phyloP scores from a whole-genome alignment of 176 grass and related monocot species.

The Phoenix dactylifera region DNA sequence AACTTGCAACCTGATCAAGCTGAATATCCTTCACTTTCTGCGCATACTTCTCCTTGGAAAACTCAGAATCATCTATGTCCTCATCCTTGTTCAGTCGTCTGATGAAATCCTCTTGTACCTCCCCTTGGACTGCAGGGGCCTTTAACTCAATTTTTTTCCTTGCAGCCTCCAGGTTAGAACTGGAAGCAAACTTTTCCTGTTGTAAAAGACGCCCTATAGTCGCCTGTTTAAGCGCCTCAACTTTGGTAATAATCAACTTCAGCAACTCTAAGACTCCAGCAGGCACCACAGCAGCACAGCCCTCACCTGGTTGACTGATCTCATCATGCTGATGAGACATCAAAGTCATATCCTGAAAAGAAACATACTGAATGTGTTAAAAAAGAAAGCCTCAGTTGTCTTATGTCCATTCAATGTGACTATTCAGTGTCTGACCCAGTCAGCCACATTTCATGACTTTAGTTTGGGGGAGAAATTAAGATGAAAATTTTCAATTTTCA shows the following conservation, averaged over 20 bases:
- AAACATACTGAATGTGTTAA: slow-evolving; percentile 2
- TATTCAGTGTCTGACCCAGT: too few relatives aligned
- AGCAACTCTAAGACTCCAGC: slow-evolving; percentile 36
- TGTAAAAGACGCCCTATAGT: slow-evolving; percentile 27
- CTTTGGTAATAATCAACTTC: slow-evolving; percentile 43
- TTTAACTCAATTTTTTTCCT: slow-evolving; percentile 30
- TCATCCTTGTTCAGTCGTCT: background rate
- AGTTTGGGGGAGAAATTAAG: too few relatives aligned
- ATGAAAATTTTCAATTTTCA: too few relatives aligned
- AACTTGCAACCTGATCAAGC: slow-evolving; percentile 14
- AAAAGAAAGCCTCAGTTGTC: background rate
- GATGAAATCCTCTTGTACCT: slow-evolving; percentile 32
- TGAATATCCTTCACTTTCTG: slow-evolving; percentile 13
- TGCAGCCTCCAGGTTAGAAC: slow-evolving; percentile 25
- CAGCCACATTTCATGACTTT: too few relatives aligned
- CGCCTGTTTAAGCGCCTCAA: slow-evolving; percentile 48
- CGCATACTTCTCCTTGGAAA: slow-evolving; percentile 19
- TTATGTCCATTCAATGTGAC: too few relatives aligned
- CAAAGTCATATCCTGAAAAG: slow-evolving; percentile 26
- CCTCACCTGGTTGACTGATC: background rate
- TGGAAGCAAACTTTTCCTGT: slow-evolving; percentile 30
- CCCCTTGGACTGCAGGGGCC: slow-evolving; percentile 9
- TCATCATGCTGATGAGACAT: slow-evolving; percentile 8
- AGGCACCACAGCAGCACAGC: background rate
- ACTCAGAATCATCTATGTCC: slow-evolving; percentile 17